phyloP scores from a whole-genome alignment of 495 filamentous ascomycete species.

The Staphylotrichum longicolle region DNA sequence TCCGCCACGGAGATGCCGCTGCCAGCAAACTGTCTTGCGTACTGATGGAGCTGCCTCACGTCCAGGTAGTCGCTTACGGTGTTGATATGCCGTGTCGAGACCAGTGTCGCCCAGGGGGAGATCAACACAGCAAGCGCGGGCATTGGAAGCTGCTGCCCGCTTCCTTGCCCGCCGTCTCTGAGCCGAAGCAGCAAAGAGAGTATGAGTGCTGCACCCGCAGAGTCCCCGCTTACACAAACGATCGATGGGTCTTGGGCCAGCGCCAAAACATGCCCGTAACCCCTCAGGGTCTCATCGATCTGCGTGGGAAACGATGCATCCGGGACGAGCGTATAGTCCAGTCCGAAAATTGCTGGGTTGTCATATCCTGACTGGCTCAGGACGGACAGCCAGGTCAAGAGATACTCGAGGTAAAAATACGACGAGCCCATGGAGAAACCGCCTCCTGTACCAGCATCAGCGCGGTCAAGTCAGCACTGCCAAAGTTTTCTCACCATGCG shows the following conservation, averaged over 20 bases:
- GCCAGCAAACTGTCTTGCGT: slow-evolving; percentile 64
- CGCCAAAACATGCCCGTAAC: slow-evolving; percentile 63
- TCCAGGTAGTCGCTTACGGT: slow-evolving; percentile 49
- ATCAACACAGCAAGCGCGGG: slow-evolving; percentile 55
- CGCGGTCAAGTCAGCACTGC: background rate
- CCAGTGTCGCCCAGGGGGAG: slow-evolving; percentile 61
- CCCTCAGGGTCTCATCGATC: slow-evolving; percentile 60
- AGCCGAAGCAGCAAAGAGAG: slow-evolving; percentile 64
- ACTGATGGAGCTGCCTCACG: slow-evolving; percentile 52
- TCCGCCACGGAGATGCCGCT: slow-evolving; percentile 45
- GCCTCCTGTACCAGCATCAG: slow-evolving; percentile 48
- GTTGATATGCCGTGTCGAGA: slow-evolving; percentile 52
- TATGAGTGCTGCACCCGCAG: slow-evolving; percentile 68
- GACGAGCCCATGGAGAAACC: slow-evolving; percentile 75
- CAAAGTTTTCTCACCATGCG: slow-evolving; percentile 55
- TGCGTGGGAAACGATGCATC: slow-evolving; percentile 67
- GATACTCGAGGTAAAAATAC: slow-evolving; percentile 80
- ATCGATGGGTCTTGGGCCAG: slow-evolving; percentile 50
- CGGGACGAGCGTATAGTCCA: slow-evolving; percentile 79
- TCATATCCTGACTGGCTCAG: slow-evolving; percentile 57
- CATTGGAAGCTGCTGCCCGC: slow-evolving; percentile 23
- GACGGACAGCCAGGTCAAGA: slow-evolving; percentile 61
- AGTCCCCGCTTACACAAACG: slow-evolving; percentile 69
- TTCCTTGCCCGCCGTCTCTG: slow-evolving; percentile 20
- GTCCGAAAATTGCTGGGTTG: slow-evolving; percentile 73